Evolutionary conservation across 2,329 filamentous ascomycete species (phyloP), one percentile per base, ranked within the genome.

Genomic region (Arthrinium puccinioides): DNA sequence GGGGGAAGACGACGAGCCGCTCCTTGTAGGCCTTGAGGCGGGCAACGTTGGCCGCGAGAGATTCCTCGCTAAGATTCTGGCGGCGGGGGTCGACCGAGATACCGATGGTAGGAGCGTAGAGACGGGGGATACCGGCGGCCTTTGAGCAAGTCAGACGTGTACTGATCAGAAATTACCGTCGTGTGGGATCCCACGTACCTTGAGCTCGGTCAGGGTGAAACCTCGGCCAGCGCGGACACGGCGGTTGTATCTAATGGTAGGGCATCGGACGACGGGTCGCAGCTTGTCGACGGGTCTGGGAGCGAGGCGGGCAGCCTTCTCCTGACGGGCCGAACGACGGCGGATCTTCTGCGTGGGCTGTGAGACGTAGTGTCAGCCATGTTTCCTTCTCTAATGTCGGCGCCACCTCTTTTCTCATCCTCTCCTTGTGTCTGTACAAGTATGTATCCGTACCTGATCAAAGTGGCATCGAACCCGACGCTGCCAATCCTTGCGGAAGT

Each of bases 401-500:
- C n/a, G n/a, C n/a, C n/a, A n/a, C n/a, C n/a, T n/a, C n/a, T n/a
- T n/a, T n/a, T n/a, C n/a, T n/a, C n/a, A n/a, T 46, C 46, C 40
- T 33, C 45, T 42, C 26, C 34, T 37, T 32, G 36, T 14, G 47
- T 49, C 37, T 50, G 49, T 41, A 48, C 40, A 9, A 13, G 26
- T 41, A n/a, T n/a, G n/a, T n/a, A n/a, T n/a, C 41, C 38, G 30
- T 39, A 94, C 90, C 88, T 97, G 92, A 79, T 98, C 88, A 77
- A 98, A 98, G 81, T 98, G 92, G 72, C 87, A 86, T 74, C 88
- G 87, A 66, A 98, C 92, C 75, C 89, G 87, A 76, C 88, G 87
- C 74, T 97, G 89, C 92, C 92, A 98, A 80, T 98, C 89, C 87
- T 95, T 96, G 76, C 87, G 89, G 87, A 95, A 95, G 69, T 96